Conservation (phyloP, 2,329 filamentous ascomycete species). For the Lachnellula hyalina region DNA sequence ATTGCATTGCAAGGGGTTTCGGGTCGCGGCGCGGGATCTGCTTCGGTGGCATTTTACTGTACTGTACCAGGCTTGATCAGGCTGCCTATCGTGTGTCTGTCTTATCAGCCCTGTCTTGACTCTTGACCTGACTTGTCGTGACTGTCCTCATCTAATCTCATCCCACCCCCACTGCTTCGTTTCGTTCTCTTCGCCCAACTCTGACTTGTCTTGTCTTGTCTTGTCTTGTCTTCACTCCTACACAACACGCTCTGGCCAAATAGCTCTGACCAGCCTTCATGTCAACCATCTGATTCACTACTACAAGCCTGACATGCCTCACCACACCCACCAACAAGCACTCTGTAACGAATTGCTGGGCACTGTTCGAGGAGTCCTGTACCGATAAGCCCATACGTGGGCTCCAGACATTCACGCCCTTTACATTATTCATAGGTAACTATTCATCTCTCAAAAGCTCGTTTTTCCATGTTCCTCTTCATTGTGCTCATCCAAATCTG, state of each 20-base stretch:
- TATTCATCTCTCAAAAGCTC: not conserved
- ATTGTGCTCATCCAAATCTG: not conserved
- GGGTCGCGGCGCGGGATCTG: not conserved
- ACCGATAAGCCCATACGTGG: conserved; percentile 7
- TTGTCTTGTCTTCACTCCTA: not conserved
- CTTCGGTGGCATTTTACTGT: not conserved
- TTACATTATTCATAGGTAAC: not conserved
- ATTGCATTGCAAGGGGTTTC: not conserved
- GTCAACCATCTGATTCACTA: not conserved
- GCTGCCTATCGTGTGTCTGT: not conserved
- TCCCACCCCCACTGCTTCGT: not conserved
- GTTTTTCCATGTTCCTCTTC: not conserved
- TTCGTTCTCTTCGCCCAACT: not conserved
- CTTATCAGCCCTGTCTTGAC: not conserved
- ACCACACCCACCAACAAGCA: conserved; percentile 13
- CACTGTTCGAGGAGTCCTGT: conserved; percentile 8
- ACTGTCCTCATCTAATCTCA: not conserved
- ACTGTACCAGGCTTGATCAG: no score
- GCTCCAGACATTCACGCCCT: not conserved
- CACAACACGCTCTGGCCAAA: conserved; percentile 4
- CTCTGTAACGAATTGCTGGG: conserved; percentile 12
- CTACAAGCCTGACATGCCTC: conserved; percentile 14
- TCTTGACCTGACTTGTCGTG: not conserved
- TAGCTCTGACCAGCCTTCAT: not conserved
- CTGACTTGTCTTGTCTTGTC: not conserved